Percentiles rank a stretch among this genome's conserved stretches.
Evolutionary conservation across 2,329 filamentous ascomycete genomes (phyloP).

Genomic region (Harringtonia aguacate): DNA sequence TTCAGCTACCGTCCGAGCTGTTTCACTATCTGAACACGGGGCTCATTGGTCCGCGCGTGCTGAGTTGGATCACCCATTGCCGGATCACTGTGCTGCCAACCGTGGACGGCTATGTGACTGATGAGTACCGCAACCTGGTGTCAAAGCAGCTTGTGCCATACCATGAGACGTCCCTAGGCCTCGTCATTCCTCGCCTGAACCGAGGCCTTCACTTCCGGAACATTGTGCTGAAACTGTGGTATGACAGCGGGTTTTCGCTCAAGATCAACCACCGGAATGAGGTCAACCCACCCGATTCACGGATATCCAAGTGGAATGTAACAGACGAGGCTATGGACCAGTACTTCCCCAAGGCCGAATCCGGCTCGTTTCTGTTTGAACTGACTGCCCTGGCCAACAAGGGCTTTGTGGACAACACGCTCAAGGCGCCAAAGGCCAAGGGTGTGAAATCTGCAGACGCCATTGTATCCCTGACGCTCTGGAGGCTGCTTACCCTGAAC

Average conservation of each 20-base stretch:
- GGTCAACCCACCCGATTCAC: slow-evolving; percentile 35
- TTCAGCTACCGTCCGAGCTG: slow-evolving; percentile 79
- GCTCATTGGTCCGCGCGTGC: slow-evolving; percentile 65
- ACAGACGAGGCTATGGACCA: slow-evolving; percentile 44
- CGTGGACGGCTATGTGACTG: slow-evolving; percentile 68
- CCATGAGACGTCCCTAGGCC: slow-evolving; percentile 63
- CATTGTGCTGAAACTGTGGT: slow-evolving; percentile 76
- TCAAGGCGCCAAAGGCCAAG: slow-evolving; percentile 45
- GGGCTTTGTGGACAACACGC: slow-evolving; percentile 59
- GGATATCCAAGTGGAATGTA: slow-evolving; percentile 59
- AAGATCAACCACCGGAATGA: slow-evolving; percentile 51
- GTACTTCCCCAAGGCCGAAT: slow-evolving; percentile 30
- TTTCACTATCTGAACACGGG: slow-evolving; percentile 83
- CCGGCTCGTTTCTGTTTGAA: slow-evolving; percentile 44
- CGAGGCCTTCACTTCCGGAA: slow-evolving; percentile 74
- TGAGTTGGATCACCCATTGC: slow-evolving; percentile 73
- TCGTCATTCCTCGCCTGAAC: slow-evolving; percentile 71
- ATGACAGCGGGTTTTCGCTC: slow-evolving; percentile 56
- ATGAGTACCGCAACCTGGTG: slow-evolving; percentile 72
- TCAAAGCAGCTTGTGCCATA: slow-evolving; percentile 63
- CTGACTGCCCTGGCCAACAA: slow-evolving; percentile 58
- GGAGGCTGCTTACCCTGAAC: slow-evolving; percentile 81
- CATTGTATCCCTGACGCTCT: slow-evolving; percentile 61
- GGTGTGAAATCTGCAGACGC: slow-evolving; percentile 53
- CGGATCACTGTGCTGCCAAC: slow-evolving; percentile 74